phyloP scores from a whole-genome alignment of 2,329 filamentous ascomycete species.

The Botrytis byssoidea region DNA sequence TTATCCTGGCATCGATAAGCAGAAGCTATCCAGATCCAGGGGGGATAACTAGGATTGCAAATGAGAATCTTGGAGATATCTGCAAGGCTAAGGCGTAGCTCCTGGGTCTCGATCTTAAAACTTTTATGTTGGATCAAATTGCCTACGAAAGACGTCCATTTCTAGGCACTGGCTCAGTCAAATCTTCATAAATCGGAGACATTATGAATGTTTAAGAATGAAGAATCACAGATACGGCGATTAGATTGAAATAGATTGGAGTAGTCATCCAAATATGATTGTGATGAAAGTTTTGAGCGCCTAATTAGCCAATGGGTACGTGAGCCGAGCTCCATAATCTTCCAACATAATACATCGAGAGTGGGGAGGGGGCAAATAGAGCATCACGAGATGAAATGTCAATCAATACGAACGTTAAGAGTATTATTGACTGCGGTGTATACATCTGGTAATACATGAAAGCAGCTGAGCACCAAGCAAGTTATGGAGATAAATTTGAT shows the following conservation, averaged over 20 bases:
- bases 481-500: background rate
- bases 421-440: background rate
- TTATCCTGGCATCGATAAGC: background rate
- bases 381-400: background rate
- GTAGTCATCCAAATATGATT: background rate
- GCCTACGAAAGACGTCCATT: background rate
- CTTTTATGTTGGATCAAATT: background rate
- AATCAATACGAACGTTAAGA: background rate
- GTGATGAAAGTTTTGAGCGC: background rate
- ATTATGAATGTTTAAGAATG: background rate
- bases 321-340: background rate
- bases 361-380: background rate
- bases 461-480: background rate
- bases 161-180: background rate
- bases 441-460: background rate
- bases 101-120: background rate
- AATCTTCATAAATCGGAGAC: background rate
- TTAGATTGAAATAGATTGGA: background rate
- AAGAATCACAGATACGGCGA: background rate
- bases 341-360: background rate
- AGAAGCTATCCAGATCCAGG: background rate
- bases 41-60: slow-evolving; percentile 9
- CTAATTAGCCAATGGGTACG: background rate
- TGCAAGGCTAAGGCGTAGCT: slow-evolving; percentile 4
- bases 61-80: background rate